These are phyloP conservation scores for Sambucus nigra DNA, from an alignment of 129 eudicot genomes.

Conservation along the genomic window DNA sequence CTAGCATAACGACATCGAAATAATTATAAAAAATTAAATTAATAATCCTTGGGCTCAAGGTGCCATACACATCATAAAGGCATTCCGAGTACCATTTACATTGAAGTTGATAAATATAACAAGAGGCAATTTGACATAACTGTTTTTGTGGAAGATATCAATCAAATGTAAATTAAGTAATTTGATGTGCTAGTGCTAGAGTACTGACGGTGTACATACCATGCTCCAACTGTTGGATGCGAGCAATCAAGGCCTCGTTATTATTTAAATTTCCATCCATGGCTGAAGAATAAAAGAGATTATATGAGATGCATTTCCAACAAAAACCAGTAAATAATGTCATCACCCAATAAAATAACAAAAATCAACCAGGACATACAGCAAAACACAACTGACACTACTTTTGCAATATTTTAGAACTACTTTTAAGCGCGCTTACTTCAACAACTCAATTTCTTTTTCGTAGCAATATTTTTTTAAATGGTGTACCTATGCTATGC, in stretches of 20 bases:
- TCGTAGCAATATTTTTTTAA: too few species aligned
- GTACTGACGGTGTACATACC: slow-evolving; percentile 24
- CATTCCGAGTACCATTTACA: neutral
- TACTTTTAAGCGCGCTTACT: too few species aligned
- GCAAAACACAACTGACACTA: neutral
- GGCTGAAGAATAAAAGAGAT: slow-evolving; percentile 14
- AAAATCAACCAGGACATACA: neutral
- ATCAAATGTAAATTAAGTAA: neutral
- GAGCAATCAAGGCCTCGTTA: slow-evolving; percentile 41
- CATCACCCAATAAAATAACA: neutral
- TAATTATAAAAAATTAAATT: too few species aligned
- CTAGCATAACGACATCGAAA: too few species aligned
- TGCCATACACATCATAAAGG: too few species aligned
- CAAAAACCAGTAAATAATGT: slow-evolving; percentile 7
- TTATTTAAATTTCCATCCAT: slow-evolving; percentile 43
- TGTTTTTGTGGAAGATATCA: neutral
- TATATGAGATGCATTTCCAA: neutral
- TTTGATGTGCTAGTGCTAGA: neutral
- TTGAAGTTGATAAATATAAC: neutral
- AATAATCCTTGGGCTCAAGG: too few species aligned
- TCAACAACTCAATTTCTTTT: too few species aligned
- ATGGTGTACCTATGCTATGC: too few species aligned
- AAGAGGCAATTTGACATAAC: neutral
- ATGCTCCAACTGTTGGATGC: slow-evolving; percentile 55
- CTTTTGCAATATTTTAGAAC: neutral